Conservation (phyloP, 345 rosid species). For the Geranium brycei region DNA sequence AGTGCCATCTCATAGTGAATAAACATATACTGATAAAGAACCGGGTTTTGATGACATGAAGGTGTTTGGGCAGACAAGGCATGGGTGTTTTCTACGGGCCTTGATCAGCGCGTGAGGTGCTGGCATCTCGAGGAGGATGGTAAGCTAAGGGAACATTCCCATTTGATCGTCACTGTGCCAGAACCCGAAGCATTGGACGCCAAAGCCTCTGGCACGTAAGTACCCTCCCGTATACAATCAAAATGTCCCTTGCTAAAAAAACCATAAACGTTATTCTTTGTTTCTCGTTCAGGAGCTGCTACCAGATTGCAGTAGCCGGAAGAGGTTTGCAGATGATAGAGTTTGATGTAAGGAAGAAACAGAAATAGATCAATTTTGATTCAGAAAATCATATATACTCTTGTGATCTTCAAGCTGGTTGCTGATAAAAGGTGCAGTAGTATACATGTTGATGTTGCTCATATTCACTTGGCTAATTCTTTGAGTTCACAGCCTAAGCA, state of each 20-base stretch:
- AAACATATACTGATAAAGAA: no score
- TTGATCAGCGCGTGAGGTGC: conserved; percentile 89
- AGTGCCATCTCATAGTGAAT: no score
- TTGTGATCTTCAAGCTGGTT: no score
- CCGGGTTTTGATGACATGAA: conserved; percentile 14
- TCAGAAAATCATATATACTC: no score
- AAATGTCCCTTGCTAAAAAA: neutral
- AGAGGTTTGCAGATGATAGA: conserved; percentile 88
- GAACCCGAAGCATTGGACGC: conserved; percentile 88
- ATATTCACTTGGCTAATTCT: no score
- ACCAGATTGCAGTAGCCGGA: conserved; percentile 77
- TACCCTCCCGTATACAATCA: neutral
- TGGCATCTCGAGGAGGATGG: conserved; percentile 43
- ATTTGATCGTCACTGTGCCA: conserved; percentile 55
- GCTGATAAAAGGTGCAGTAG: no score
- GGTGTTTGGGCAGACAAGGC: conserved; percentile 82
- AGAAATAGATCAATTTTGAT: no score
- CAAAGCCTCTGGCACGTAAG: conserved; percentile 56
- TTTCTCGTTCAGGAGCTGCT: conserved; percentile 34
- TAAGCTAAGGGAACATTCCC: conserved; percentile 40
- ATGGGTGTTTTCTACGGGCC: conserved; percentile 95
- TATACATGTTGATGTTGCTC: no score
- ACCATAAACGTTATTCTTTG: neutral
- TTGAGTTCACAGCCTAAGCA: no score
- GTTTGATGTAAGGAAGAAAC: conserved; percentile 14